These are phyloP conservation scores for Trichophyton rubrum DNA, from an alignment of 2,329 filamentous ascomycete species.

Conservation along the genomic window DNA sequence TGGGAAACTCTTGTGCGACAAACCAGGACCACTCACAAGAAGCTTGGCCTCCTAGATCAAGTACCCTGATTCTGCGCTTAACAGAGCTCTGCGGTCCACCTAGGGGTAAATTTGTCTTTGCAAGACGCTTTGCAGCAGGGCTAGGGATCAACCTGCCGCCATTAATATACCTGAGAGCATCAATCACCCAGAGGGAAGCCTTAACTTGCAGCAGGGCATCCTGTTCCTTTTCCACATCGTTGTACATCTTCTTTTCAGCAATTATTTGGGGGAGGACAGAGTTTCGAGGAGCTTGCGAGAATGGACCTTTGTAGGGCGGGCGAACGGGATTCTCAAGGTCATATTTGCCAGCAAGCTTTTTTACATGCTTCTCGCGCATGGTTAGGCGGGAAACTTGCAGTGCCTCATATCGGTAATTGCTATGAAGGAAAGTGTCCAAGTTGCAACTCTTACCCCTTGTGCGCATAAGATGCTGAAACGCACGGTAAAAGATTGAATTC, in stretches of 20 bases:
- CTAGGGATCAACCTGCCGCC: constrained; percentile 48
- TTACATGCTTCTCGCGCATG: constrained; percentile 58
- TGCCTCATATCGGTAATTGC: constrained; percentile 73
- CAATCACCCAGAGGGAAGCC: constrained; percentile 49
- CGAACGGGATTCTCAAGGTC: constrained; percentile 59
- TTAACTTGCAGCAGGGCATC: constrained; percentile 63
- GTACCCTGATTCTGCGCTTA: constrained; percentile 48
- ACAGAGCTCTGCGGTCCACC: constrained; percentile 20
- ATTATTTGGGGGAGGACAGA: constrained; percentile 51
- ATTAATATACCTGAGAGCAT: constrained; percentile 48
- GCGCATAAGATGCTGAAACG: constrained; percentile 59
- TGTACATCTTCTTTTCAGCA: constrained; percentile 31
- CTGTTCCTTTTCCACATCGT: constrained; percentile 56
- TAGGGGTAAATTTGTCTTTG: constrained; percentile 18
- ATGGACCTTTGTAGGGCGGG: constrained; percentile 57
- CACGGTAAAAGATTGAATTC: constrained; percentile 76
- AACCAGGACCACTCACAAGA: constrained; percentile 95
- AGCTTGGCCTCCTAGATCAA: constrained; percentile 76
- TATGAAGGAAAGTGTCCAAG: constrained; percentile 73
- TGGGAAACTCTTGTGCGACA: constrained; percentile 71
- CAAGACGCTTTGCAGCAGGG: constrained; percentile 33
- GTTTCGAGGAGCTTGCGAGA: constrained; percentile 60
- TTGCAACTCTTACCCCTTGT: constrained; percentile 33
- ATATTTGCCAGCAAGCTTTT: constrained; percentile 74
- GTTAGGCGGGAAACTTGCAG: constrained; percentile 72